Base-by-base conservation (phyloP, 495 filamentous ascomycete species). In the Aspergillus ellipticus region DNA sequence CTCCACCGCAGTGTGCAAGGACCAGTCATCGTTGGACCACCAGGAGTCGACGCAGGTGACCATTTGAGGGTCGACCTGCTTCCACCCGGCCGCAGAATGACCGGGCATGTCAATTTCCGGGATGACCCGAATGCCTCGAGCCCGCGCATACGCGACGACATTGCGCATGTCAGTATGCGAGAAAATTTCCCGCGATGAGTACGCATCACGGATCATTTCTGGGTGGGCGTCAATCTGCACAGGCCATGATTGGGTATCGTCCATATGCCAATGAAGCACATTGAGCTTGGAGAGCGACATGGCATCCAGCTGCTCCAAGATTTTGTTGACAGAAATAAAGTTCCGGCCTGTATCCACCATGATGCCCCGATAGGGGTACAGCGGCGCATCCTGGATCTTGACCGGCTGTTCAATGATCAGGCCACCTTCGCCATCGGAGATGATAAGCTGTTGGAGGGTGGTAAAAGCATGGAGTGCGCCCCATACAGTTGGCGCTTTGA, bases 381-480 rank as follows among this genome's bases (percentile, higher is more conserved):
- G 51, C 3, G 78, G 78, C 1, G 66, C 64, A 61, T 81, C 78
- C 42, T 71, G 24, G 57, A 81, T 79, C 17, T 59, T 55, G 21
- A 81, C 78, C 0, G 76, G 74, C 56, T 81, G 74, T 61, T 81
- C 78, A 37, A 81, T 68, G 5, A 78, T 65, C 51, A 83, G 56
- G 0, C 73, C 73, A 10, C 74, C 75, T 10, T 70, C 53, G 13
- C 73, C 71, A 20, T 79, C 69, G 0, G 70, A 74, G 57, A 81
- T 81, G 49, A 82, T 67, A 13, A 82, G 56, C 58, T 82, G 80
- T 54, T 78, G 75, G 28, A 82, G 63, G 9, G 82, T 85, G n/a
- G 80, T 83, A 56, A 85, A 80, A 13, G 81, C 82, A 62, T 82
- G 80, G 7, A 85, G 63, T n/a, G 77, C 79, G 28, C 81, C 82